A percentile compares a stretch with the other conserved stretches of the same genome.
These are phyloP conservation scores for Colletotrichum tanaceti DNA, from an alignment of 2,329 filamentous ascomycete species.

Conservation along the genomic window DNA sequence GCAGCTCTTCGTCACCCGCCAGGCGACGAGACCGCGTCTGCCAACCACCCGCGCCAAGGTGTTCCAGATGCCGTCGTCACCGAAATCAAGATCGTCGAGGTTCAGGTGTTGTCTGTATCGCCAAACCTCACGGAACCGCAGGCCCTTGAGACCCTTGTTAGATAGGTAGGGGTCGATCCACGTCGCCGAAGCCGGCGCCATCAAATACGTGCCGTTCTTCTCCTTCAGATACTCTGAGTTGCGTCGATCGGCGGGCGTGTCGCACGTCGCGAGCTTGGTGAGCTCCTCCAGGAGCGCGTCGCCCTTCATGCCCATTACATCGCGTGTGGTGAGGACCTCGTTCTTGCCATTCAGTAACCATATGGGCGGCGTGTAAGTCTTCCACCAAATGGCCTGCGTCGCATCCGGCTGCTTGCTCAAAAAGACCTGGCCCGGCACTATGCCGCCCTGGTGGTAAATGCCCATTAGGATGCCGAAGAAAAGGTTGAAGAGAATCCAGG, in stretches of 20 bases:
- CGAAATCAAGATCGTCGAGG: constrained; percentile 84
- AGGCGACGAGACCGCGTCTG: constrained; percentile 69
- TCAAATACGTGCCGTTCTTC: constrained; percentile 74
- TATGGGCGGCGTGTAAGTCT: constrained; percentile 83
- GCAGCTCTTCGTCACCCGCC: constrained; percentile 74
- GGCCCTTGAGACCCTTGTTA: constrained; percentile 68
- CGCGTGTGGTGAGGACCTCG: constrained; percentile 74
- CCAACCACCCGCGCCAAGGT: constrained; percentile 77
- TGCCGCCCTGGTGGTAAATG: constrained; percentile 83
- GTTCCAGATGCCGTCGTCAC: constrained; percentile 78
- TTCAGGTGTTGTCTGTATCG: constrained; percentile 76
- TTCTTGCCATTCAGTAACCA: constrained; percentile 85
- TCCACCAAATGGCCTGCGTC: constrained; percentile 83
- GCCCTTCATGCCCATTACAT: constrained; percentile 79
- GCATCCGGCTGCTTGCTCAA: constrained; percentile 77
- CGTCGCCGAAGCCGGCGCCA: constrained; percentile 77
- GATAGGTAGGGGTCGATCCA: constrained; percentile 74
- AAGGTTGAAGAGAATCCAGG: constrained; percentile 78
- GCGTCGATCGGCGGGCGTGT: constrained; percentile 66
- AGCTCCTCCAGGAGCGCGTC: constrained; percentile 70
- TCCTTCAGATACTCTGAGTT: constrained; percentile 69
- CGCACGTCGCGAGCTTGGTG: constrained; percentile 70
- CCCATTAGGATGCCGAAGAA: constrained; percentile 79
- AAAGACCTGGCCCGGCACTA: constrained; percentile 80
- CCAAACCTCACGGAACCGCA: constrained; percentile 78